Evolutionary conservation across 768 basidiomycete genomes (phyloP).

Genomic region (Lactarius deliciosus): DNA sequence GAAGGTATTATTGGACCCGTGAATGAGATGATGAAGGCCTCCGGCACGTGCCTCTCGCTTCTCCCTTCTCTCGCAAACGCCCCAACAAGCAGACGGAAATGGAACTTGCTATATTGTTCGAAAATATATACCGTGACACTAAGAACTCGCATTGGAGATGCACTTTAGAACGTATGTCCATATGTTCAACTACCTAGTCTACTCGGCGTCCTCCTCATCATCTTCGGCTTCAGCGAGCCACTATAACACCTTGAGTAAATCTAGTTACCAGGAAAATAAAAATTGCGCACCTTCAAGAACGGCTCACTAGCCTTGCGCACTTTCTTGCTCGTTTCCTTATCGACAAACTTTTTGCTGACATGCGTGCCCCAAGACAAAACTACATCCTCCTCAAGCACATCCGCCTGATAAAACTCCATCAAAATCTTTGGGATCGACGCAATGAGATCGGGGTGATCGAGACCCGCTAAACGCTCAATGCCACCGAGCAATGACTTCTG

Average conservation of each 20-base stretch:
- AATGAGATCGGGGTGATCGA: conserved; percentile 69
- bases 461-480: conserved; percentile 81
- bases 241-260: conserved; percentile 38
- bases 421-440: conserved; percentile 82
- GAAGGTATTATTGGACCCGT: too few relatives aligned
- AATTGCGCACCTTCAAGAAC: conserved; percentile 74
- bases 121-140: neutral
- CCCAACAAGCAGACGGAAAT: neutral
- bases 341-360: conserved; percentile 94
- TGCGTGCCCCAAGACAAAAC: conserved; percentile 93
- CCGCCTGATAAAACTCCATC: conserved; percentile 91
- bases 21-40: neutral
- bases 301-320: conserved; percentile 95
- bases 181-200: neutral
- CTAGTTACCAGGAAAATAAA: neutral
- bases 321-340: conserved; percentile 92
- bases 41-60: too few relatives aligned
- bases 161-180: neutral
- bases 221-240: conserved; percentile 91
- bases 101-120: too few relatives aligned
- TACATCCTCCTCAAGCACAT: conserved; percentile 90
- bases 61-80: too few relatives aligned
- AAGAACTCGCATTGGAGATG: neutral
- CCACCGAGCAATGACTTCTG: conserved; percentile 95
- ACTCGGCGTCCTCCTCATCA: conserved; percentile 49